Evolutionary conservation across 2,329 filamentous ascomycete species (phyloP), one percentile per base, ranked within the genome.

Genomic region (Alternaria arborescens): DNA sequence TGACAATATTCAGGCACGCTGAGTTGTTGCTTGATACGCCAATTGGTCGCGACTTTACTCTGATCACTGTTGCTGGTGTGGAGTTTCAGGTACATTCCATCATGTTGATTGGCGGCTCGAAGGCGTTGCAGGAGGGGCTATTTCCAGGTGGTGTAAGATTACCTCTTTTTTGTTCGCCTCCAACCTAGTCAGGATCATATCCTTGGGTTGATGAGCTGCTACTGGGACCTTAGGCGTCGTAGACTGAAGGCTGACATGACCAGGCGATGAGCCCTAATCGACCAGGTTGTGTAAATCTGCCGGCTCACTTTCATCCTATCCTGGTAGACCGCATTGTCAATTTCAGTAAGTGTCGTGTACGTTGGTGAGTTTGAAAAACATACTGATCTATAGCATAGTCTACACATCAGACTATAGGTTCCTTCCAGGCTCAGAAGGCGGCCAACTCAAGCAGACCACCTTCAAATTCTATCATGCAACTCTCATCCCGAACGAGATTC

Each of bases 31-130:
- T 62, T 34, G 38, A 42, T 12, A 53, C 54, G 24, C 50, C 56
- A 12, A 44, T 60, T 36, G 63, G 56, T 34, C 55, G 60, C 46
- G 54, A 64, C 56, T 68, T 68, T 54, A 56, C 40, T 5, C 46
- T 68, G 20, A 53, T 62, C 6, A 61, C 62, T 4, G 22, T 58
- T 6, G 38, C 20, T 12, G 58, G 62, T 20, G 52, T 64, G 2
- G 42, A 64, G 41, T 68, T 60, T 52, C 53, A 62, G 30, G 28
- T 66, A 28, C 65, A 68, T 42, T 55, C 60, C 7, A 46, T 40
- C 36, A 55, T 66, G 65, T 36, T 68, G 44, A 56, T 68, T 20
- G 65, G 63, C 22, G 60, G 63, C 3, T 53, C 65, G 7, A 60
- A 57, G 51, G 32, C 30, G 30, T 52, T 64, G 26, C 48, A 64